phyloP scores from a whole-genome alignment of 2,329 filamentous ascomycete genomes.

The Fusarium nurragi region DNA sequence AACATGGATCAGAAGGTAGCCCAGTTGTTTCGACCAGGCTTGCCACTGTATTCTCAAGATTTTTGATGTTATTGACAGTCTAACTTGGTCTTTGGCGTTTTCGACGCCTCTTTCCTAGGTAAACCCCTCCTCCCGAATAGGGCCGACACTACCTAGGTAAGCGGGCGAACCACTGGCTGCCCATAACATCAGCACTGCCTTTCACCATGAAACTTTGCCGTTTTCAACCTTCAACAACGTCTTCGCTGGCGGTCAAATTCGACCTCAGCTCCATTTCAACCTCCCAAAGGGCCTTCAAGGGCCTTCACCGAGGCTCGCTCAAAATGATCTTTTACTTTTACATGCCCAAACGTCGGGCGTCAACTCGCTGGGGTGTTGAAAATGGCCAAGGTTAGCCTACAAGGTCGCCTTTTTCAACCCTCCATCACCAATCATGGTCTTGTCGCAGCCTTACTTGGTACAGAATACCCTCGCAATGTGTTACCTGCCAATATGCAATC shows the following conservation, averaged over 20 bases:
- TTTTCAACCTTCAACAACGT: conserved; percentile 10
- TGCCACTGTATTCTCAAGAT: too few relatives aligned
- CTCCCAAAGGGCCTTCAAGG: neutral
- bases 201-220: neutral
- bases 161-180: conserved; percentile 17
- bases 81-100: neutral
- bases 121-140: conserved; percentile 9
- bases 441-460: conserved; percentile 26
- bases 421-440: conserved; percentile 28
- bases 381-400: conserved; percentile 19
- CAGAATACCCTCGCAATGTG: conserved; percentile 19
- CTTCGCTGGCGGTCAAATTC: neutral
- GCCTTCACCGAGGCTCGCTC: neutral
- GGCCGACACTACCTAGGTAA: conserved; percentile 9
- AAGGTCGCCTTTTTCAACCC: conserved; percentile 30
- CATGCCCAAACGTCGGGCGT: neutral
- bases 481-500: conserved; percentile 11
- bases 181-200: neutral
- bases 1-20: too few relatives aligned
- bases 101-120: neutral
- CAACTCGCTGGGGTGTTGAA: conserved; percentile 30
- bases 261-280: conserved; percentile 7
- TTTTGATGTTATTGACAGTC: too few relatives aligned
- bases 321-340: neutral
- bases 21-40: too few relatives aligned